Percentiles rank a stretch among this genome's conserved stretches.
phyloP scores from a whole-genome alignment of 441 rosid genomes.

The Erysimum pusillum region DNA sequence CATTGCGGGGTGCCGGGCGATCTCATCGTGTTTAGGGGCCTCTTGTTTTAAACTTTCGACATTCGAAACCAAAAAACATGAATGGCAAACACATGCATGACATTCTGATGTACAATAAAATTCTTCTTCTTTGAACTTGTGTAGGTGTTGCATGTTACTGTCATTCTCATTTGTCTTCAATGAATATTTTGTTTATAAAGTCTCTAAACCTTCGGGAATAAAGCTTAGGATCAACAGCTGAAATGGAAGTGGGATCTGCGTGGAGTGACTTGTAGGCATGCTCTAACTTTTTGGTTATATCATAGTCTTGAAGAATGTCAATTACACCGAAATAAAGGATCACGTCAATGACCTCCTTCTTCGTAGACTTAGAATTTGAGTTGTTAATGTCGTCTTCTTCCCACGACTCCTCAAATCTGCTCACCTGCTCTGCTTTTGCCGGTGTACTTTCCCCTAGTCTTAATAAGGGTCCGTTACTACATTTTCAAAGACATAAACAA shows the following conservation, averaged over 20 bases:
- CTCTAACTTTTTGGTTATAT: constrained; percentile 52
- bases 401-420: constrained; percentile 39
- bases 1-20: constrained; percentile 35
- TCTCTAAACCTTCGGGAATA: constrained; percentile 53
- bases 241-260: constrained; percentile 50
- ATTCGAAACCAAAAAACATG: constrained; percentile 25
- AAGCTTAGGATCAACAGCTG: constrained; percentile 56
- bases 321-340: constrained; percentile 52
- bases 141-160: constrained; percentile 8
- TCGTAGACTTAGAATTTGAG: constrained; percentile 15
- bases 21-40: constrained; percentile 17
- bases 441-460: constrained; percentile 53
- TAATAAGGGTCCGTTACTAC: constrained; percentile 47
- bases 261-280: constrained; percentile 55
- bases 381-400: constrained; percentile 34
- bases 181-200: constrained; percentile 48
- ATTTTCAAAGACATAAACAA: constrained; percentile 7
- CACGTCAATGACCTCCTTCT: constrained; percentile 42
- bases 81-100: constrained; percentile 32
- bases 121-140: constrained; percentile 16
- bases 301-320: constrained; percentile 54
- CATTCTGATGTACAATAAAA: constrained; percentile 19
- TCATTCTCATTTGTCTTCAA: constrained; percentile 46
- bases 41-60: constrained; percentile 19
- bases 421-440: constrained; percentile 50